Conservation (phyloP, 2,329 filamentous ascomycete species). For the Colletotrichum shisoi region DNA sequence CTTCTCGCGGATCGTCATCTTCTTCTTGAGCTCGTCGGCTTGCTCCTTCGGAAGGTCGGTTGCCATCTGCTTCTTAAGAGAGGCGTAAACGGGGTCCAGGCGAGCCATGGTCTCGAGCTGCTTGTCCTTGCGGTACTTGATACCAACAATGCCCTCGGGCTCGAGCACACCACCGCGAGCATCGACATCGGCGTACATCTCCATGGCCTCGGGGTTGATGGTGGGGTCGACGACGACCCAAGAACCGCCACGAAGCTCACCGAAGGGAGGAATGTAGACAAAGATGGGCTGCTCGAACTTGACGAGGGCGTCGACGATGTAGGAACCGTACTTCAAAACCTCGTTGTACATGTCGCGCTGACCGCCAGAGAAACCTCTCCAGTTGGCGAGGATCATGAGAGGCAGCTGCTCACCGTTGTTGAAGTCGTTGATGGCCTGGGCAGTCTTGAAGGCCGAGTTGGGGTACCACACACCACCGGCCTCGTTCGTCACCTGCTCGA, state of each 20-base stretch:
- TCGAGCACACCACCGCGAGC: conserved; percentile 96
- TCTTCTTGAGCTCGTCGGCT: conserved; percentile 78
- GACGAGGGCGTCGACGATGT: conserved; percentile 97
- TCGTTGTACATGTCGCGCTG: conserved; percentile 99
- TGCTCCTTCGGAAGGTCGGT: conserved; percentile 76
- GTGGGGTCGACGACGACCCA: conserved; percentile 99
- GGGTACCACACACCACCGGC: conserved; percentile 99
- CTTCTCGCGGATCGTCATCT: conserved; percentile 87
- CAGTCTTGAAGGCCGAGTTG: conserved; percentile 99
- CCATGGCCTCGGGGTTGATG: conserved; percentile 96
- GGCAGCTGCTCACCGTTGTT: conserved; percentile 98
- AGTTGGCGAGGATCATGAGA: conserved; percentile 99
- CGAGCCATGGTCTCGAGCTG: conserved; percentile 98
- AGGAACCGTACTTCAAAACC: conserved; percentile 98
- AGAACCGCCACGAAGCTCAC: conserved; percentile 96
- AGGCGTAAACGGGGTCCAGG: conserved; percentile 82
- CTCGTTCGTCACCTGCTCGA: conserved; percentile 92
- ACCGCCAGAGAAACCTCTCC: conserved; percentile 99
- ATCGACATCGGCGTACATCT: conserved; percentile 98
- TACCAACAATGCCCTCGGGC: conserved; percentile 96
- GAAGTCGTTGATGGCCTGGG: conserved; percentile 98
- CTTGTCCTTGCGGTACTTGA: conserved; percentile 98
- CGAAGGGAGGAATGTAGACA: conserved; percentile 96
- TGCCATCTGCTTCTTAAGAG: conserved; percentile 79
- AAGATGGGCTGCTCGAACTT: conserved; percentile 99